Evolutionary conservation across 2,329 filamentous ascomycete genomes (phyloP).

Genomic region (Cercospora sp.): DNA sequence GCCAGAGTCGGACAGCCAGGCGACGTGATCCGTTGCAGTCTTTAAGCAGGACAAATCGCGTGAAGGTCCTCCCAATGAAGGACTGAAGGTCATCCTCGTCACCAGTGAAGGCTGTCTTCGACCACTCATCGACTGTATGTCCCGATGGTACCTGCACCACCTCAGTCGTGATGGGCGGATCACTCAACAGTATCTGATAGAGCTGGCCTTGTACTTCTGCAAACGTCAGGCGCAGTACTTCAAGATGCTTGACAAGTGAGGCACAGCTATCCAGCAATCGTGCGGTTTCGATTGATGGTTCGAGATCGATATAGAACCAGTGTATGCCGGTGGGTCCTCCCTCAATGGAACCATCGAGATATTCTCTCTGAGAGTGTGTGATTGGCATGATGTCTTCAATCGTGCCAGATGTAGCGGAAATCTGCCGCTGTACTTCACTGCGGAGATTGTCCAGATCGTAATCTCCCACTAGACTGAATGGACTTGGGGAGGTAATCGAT

Average conservation of each 20-base stretch:
- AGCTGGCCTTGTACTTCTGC: background rate
- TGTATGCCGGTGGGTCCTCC: background rate
- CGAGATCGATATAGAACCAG: background rate
- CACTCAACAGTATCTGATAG: background rate
- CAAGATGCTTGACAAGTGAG: background rate
- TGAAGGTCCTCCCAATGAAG: background rate
- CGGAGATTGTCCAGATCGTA: background rate
- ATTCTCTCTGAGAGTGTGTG: slow-evolving; percentile 3
- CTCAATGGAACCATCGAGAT: background rate
- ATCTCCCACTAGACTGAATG: background rate
- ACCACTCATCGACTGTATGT: background rate
- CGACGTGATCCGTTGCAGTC: background rate
- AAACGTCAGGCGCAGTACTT: background rate
- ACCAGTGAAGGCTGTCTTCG: background rate
- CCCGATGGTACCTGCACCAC: background rate
- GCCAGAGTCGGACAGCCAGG: slow-evolving; percentile 35
- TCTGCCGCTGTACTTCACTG: background rate
- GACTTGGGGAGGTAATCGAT: background rate
- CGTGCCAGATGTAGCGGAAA: background rate
- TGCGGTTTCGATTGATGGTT: background rate
- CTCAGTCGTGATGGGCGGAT: background rate
- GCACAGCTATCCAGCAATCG: background rate
- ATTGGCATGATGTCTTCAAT: slow-evolving; percentile 2
- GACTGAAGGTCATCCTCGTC: background rate
- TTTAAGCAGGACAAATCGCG: background rate